Evolutionary conservation across 352 stramenopile species (phyloP), one percentile per base, ranked within the genome.

Genomic region (Pythium myriotylum): DNA sequence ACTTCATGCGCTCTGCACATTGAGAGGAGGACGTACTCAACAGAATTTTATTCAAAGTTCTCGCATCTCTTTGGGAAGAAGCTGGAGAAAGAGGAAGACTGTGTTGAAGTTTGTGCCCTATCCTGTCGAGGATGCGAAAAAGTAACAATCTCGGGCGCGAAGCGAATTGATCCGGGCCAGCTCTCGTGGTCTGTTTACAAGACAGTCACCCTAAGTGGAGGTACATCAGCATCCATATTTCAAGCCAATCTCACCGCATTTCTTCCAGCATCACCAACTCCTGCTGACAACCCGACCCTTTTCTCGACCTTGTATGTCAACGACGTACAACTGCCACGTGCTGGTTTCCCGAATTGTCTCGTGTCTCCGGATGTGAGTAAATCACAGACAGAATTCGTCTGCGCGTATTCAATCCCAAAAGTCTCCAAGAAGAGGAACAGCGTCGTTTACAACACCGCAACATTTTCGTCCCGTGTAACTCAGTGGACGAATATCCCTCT

Each of bases 21-120:
- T 2, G 78, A 73, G 24, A 67, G 76, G 12, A 79, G 74, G 23
- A 59, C 67, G 13, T 88, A 88, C 60, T 64, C 70, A 4, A 46
- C 69, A n/a, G 46, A 56, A 17, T 71, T 91, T 14, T 79, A 79
- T 47, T 27, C 42, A 13, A 37, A 78, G 53, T 92, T 91, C 41
- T 69, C 64, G 32, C 79, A 89, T 57, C 57, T 92, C 12, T 91
- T 92, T 50, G 81, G 84, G 54, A 88, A 90, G 49, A 68, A 90
- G 39, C 62, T 92, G 49, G 53, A 49, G 4, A 76, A 77, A n/a
- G 77, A 91, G 23, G 84, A 92, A 53, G 84, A 88, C 53, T 92
- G 84, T 48, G 73, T 91, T 19, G 84, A 91, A 47, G 56, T 66
- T 19, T 92, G 84, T 26, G 63, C 78, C 7, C 57, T 79, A 3